Evolutionary conservation across 768 basidiomycete species (phyloP), one percentile per base, ranked within the genome.

Genomic region (Lentinula edodes): DNA sequence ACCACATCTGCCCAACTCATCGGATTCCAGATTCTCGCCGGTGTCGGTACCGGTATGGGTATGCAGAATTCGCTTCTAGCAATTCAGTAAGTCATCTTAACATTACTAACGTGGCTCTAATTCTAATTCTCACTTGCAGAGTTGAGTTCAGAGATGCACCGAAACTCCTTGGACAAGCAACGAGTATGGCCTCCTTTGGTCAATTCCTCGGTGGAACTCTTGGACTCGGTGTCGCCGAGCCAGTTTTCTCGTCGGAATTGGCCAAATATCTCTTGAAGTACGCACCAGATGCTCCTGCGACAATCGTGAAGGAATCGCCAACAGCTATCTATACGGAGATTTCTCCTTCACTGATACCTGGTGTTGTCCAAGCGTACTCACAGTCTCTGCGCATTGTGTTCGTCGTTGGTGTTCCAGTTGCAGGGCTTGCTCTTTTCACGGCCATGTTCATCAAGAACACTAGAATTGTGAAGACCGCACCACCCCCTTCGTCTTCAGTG

Each of bases 41-140:
- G 64, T 18, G 23, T 59, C 16, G 56, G 66, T 13, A 63, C 58
- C 2, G 67, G 67, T 13, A 48, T 66, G 52, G 62, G 62, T 45
- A 63, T 66, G 64, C 66, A 68, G 38, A 68, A 68, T 58, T 23
- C 61, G 2, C n/a, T 68, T 36, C 35, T 68, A 34, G 67, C 67
- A 16, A 63, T 66, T 2, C 66, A 67, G 52, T 60, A 46, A 6
- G 54, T 58, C 48, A 2, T 56, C 23, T 18, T 13, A 5, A 18
- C 36, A 13, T 7, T 7, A 5, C 2, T 36, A 1, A 23, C n/a
- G 13, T 34, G 32, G 0, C 12, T 48, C 23, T 9, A 4, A 13
- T 42, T 42, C 6, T 16, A 32, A 32, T 42, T 58, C 32, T 4
- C 32, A 6, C 16, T 18, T 9, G 20, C 20, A 60, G 59, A 53